These are phyloP conservation scores for Dactylellina sp. DNA, from an alignment of 2,329 filamentous ascomycete species.

Conservation along the genomic window DNA sequence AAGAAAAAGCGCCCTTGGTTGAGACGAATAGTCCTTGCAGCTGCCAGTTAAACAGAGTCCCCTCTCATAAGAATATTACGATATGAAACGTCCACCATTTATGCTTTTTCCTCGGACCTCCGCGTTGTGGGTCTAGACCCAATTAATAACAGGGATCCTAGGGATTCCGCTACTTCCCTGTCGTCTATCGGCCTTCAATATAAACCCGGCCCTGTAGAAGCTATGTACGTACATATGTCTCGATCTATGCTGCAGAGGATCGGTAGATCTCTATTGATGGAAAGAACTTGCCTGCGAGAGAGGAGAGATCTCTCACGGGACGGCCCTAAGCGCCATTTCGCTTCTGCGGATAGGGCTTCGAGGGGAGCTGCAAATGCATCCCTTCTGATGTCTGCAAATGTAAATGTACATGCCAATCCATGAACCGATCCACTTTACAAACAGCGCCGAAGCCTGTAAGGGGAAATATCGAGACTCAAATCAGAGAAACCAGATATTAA, in stretches of 20 bases:
- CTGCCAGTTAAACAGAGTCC: not conserved
- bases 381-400: not conserved
- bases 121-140: slow-evolving; percentile 23
- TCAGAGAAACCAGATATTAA: slow-evolving; percentile 17
- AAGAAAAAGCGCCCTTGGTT: not conserved
- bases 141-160: slow-evolving; percentile 16
- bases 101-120: not conserved
- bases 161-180: not conserved
- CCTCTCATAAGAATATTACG: not conserved
- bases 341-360: slow-evolving; percentile 20
- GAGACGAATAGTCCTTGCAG: not conserved
- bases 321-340: slow-evolving; percentile 53
- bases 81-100: slow-evolving; percentile 13
- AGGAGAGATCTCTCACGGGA: slow-evolving; percentile 31
- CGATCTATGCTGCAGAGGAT: slow-evolving; percentile 18
- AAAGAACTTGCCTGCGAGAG: not conserved
- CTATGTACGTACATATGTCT: not conserved
- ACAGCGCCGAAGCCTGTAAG: slow-evolving; percentile 39
- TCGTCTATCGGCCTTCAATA: slow-evolving; percentile 17
- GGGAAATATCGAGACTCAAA: slow-evolving; percentile 40
- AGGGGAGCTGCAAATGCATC: not conserved
- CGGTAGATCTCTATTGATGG: not conserved
- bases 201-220: slow-evolving; percentile 7
- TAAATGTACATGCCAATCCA: slow-evolving; percentile 38
- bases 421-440: slow-evolving; percentile 15